Base-by-base conservation (phyloP, 1,284 basidiomycete genomes). In the Xerocomus amazonicus region DNA sequence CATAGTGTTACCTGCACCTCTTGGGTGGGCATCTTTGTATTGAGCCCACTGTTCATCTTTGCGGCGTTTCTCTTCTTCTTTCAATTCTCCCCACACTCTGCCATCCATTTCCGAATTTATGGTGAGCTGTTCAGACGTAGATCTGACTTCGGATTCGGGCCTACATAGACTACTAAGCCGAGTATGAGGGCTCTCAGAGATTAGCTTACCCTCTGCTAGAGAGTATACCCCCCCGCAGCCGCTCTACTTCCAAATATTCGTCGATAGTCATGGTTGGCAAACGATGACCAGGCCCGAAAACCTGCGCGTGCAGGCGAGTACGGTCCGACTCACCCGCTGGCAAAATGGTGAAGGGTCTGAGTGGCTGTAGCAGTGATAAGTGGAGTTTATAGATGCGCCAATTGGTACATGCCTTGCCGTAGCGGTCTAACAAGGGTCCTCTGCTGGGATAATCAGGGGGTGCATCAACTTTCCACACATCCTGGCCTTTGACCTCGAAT, bases 261-360 rank as follows among this genome's bases (percentile, higher is more conserved):
- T 99, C 96, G 58, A 99, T 84, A 1, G 88, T 82, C 97, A 99
- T 98, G 0, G 92, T 96, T 3, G 96, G 96, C 28, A 99, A 73
- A 19, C 88, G 80, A 66, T 97, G 84, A n/a, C 80, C 81, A 4
- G 91, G 81, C 13, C 85, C 80, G 72, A 98, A 99, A 3, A 98
- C 94, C 61, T 91, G 83, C 0, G 78, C 70, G 61, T 86, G 83
- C 8, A 96, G 62, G 28, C 84, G 78, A 38, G 85, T 77, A 47
- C 92, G 83, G 54, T 90, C 80, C 3, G 78, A 69, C 32, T 74
- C 70, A 23, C 79, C 77, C 2, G 85, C 79, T 2, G 92, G 90
- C n/a, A 97, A 74, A 55, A 97, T 93, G 0, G 89, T 94, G 68
- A 97, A 97, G 6, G 94, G 91, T 43, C 86, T 80, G 45, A 94